Conservation (phyloP, 1,139 yeast species). For the Nadsonia starkeyi-henricii region DNA sequence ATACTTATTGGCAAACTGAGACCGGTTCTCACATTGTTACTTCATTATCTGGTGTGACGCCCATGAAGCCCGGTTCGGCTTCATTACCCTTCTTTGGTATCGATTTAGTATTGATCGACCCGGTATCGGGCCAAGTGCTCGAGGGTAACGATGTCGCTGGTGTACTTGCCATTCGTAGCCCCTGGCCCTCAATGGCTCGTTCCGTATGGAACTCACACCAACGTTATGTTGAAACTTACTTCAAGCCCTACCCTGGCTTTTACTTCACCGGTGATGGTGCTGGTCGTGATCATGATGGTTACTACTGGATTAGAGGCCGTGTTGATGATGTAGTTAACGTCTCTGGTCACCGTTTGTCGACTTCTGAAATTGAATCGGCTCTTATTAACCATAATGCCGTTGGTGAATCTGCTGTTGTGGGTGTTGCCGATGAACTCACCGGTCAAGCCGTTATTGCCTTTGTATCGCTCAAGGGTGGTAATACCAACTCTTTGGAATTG, state of each 20-base stretch:
- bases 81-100: conserved; percentile 94
- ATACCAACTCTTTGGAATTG: conserved; percentile 40
- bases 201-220: conserved; percentile 85
- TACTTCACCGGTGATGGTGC: conserved; percentile 99
- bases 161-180: conserved; percentile 71
- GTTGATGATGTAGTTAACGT: conserved; percentile 98
- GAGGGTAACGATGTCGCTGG: conserved; percentile 91
- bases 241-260: conserved; percentile 90
- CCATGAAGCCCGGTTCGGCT: conserved; percentile 96
- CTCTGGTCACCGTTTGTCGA: conserved; percentile 92
- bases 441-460: conserved; percentile 96
- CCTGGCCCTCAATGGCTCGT: conserved; percentile 99
- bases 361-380: conserved; percentile 95
- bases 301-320: conserved; percentile 97
- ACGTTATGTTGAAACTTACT: conserved; percentile 83
- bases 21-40: conserved; percentile 94
- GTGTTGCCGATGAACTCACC: conserved; percentile 85
- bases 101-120: conserved; percentile 80
- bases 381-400: conserved; percentile 67
- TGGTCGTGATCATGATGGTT: conserved; percentile 93
- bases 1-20: conserved; percentile 98
- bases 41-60: conserved; percentile 86
- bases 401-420: conserved; percentile 91
- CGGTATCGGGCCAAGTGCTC: conserved; percentile 73
- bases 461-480: conserved; percentile 60